phyloP scores from a whole-genome alignment of 495 filamentous ascomycete genomes.

The Penicillium manginii region DNA sequence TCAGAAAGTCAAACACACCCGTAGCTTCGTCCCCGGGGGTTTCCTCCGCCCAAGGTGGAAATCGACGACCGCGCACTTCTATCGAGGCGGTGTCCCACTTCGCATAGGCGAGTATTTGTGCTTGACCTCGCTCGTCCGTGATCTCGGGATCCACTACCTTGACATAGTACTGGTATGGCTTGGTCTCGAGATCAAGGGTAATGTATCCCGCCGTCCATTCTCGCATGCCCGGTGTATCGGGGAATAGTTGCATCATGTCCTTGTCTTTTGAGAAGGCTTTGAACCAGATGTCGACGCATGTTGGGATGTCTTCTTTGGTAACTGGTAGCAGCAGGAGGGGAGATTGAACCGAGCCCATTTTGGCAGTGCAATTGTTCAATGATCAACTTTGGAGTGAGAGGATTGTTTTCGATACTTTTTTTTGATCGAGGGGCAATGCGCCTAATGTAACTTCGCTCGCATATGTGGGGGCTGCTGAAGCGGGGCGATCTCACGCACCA shows the following conservation, averaged over 20 bases:
- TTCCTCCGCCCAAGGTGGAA: conserved; percentile 30
- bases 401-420: not conserved
- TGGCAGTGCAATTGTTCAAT: not conserved
- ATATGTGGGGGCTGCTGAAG: not conserved
- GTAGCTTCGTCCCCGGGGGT: conserved; percentile 18
- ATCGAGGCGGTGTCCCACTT: conserved; percentile 32
- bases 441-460: not conserved
- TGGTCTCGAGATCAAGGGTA: conserved; percentile 23
- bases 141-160: conserved; percentile 30
- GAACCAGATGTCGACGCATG: conserved; percentile 30
- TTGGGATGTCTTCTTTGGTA: conserved; percentile 29
- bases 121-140: conserved; percentile 17
- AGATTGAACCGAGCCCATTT: not conserved
- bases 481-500: not conserved
- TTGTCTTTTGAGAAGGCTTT: conserved; percentile 29
- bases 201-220: conserved; percentile 30
- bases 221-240: conserved; percentile 30
- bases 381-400: not conserved
- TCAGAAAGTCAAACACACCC: conserved; percentile 18
- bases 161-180: conserved; percentile 30
- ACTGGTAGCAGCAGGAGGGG: conserved; percentile 19
- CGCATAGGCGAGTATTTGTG: conserved; percentile 30
- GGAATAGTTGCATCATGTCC: conserved; percentile 19
- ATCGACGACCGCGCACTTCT: conserved; percentile 31
- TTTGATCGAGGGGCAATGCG: not conserved